Evolutionary conservation across 805 yeast species (phyloP).

Genomic region (Sugiyamaella valdiviana): DNA sequence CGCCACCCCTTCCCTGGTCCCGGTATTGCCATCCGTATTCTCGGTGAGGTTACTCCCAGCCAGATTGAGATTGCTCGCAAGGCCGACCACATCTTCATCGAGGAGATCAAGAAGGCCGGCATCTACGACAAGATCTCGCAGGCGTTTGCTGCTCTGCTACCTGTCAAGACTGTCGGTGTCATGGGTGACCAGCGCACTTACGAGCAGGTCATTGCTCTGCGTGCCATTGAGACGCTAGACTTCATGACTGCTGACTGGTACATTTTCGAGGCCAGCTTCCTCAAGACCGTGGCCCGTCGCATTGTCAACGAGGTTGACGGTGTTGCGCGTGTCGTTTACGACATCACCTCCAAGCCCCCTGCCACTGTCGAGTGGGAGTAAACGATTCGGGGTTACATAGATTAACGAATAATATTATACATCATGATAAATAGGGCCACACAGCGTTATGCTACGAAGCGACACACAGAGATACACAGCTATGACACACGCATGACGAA

Average conservation of each 20-base stretch:
- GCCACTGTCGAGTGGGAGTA: constrained; percentile 99
- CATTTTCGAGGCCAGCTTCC: constrained; percentile 84
- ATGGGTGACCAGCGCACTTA: constrained; percentile 99
- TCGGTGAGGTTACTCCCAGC: constrained; percentile 90
- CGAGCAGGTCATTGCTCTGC: constrained; percentile 97
- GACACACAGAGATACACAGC: background rate
- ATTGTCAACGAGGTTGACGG: constrained; percentile 98
- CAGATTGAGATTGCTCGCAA: constrained; percentile 96
- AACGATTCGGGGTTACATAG: too few relatives aligned
- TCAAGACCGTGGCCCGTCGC: constrained; percentile 89
- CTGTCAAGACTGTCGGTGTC: constrained; percentile 98
- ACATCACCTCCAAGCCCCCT: constrained; percentile 98
- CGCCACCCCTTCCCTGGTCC: constrained; percentile 99
- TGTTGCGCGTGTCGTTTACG: constrained; percentile 98
- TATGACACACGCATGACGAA: constrained; percentile 42
- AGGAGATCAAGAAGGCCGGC: constrained; percentile 91
- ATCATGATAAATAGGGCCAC: too few relatives aligned
- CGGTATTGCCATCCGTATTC: constrained; percentile 96
- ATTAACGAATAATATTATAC: background rate
- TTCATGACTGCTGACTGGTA: constrained; percentile 99
- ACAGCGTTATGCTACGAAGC: too few relatives aligned
- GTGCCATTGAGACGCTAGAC: constrained; percentile 96
- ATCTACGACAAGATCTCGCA: constrained; percentile 89
- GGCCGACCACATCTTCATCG: constrained; percentile 93
- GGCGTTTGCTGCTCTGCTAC: constrained; percentile 94